Base-by-base conservation (phyloP, 768 basidiomycete species). In the Xanthoconium purpureum region DNA sequence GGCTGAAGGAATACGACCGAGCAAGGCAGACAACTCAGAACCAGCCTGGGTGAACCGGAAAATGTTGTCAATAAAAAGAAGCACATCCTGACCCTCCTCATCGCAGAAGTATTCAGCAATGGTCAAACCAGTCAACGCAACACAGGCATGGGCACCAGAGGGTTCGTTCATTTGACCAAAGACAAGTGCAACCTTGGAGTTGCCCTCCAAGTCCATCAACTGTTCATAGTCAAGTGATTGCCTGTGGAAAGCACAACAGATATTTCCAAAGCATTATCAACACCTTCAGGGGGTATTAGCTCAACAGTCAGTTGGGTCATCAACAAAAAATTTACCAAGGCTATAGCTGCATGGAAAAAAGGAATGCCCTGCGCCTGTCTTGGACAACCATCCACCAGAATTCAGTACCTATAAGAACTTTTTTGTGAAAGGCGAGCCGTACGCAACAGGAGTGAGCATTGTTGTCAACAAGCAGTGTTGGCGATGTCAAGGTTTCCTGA, bases 151-250 rank as follows among this genome's bases (percentile, higher is more conserved):
- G 66, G 97, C 97, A 86, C 97, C 97, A 68, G 97, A 97, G 74
- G 97, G 97, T 82, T 99, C 97, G 80, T 99, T 99, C 97, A 99
- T 99, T 80, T 99, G 97, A 82, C 97, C 97, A 81, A 99, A 99
- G 66, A 99, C 97, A 62, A 99, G 87, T 69, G 97, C 96, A 77
- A 98, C 97, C 85, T 99, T 99, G 75, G 97, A 99, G 77, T 98
- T 94, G 77, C 96, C 97, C 73, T 98, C 85, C 71, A 98, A 87
- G 79, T 98, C n/a, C n/a, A n/a, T n/a, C n/a, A n/a, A n/a, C n/a
- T n/a, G 59, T 82, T 83, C 28, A 70, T 76, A 4, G 62, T 73
- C 50, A 78, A 60, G 37, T 71, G 62, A 12, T 73, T 56, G 6
- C 80, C 80, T 9, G 71, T 69, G 6, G 82, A 70, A 8, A 73